Percentiles rank a stretch among this genome's conserved stretches.
phyloP scores from a whole-genome alignment of 495 filamentous ascomycete species.

The Rhizodiscina lignyota region DNA sequence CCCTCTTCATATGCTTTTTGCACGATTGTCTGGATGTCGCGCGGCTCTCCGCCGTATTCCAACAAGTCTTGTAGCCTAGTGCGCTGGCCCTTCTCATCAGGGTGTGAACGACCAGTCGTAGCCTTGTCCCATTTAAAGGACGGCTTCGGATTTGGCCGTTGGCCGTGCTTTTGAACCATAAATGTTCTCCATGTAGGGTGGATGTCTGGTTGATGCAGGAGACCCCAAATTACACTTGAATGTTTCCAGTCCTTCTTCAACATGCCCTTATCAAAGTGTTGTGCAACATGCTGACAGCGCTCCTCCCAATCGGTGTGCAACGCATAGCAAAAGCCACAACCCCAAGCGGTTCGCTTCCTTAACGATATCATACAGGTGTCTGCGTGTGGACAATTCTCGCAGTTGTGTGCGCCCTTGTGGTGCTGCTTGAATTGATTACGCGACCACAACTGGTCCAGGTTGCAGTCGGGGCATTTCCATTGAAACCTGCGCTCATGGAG shows the following conservation, averaged over 20 bases:
- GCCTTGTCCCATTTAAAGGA: conserved; percentile 10
- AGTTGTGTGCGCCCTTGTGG: conserved; percentile 12
- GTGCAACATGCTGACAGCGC: conserved; percentile 14
- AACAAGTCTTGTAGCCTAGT: not conserved
- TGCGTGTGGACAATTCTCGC: conserved; percentile 13
- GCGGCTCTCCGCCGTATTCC: not conserved
- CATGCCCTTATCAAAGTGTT: conserved; percentile 13
- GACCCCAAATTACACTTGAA: not conserved
- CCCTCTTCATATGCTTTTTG: not conserved
- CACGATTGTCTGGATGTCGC: not conserved
- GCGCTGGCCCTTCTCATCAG: not conserved
- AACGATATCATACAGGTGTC: conserved; percentile 8
- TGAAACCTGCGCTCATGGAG: conserved; percentile 13
- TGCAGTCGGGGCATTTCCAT: conserved; percentile 15
- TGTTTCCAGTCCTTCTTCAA: conserved; percentile 5
- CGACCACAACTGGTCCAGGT: conserved; percentile 13
- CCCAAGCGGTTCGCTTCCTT: conserved; percentile 15
- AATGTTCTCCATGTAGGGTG: conserved; percentile 7
- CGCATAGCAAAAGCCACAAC: conserved; percentile 14
- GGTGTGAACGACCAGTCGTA: not conserved
- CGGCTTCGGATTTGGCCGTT: conserved; percentile 8
- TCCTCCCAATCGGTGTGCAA: conserved; percentile 13
- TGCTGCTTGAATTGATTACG: conserved; percentile 14
- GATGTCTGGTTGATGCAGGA: conserved; percentile 14
- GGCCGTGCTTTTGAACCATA: conserved; percentile 8